Evolutionary conservation across 768 basidiomycete genomes (phyloP).

Genomic region (Boletus rubescentipes): DNA sequence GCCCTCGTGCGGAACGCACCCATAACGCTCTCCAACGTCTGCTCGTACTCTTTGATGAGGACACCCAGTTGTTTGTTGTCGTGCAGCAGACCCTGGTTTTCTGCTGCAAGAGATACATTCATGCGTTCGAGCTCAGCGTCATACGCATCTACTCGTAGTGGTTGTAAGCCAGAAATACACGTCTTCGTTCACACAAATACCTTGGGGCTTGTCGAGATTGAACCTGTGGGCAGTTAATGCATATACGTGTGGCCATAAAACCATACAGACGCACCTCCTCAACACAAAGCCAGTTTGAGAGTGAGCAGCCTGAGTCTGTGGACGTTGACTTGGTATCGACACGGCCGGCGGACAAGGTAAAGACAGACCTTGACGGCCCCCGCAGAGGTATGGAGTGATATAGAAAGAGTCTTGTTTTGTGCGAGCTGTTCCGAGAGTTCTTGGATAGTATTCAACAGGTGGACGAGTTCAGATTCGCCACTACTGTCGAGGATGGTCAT

Average conservation of each 20-base stretch:
- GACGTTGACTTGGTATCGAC: background rate
- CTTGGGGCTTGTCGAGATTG: slow-evolving; percentile 86
- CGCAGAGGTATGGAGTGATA: slow-evolving; percentile 68
- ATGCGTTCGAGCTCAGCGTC: slow-evolving; percentile 87
- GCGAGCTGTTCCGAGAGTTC: slow-evolving; percentile 84
- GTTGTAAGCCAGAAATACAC: background rate
- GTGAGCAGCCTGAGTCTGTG: slow-evolving; percentile 82
- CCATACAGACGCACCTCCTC: slow-evolving; percentile 53
- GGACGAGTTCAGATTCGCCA: slow-evolving; percentile 58
- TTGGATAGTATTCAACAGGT: slow-evolving; percentile 64
- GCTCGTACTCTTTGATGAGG: slow-evolving; percentile 95
- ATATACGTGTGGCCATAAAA: background rate
- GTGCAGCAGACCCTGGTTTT: slow-evolving; percentile 83
- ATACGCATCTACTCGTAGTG: slow-evolving; percentile 68
- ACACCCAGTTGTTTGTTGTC: slow-evolving; percentile 95
- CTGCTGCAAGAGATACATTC: slow-evolving; percentile 72
- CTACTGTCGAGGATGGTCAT: slow-evolving; percentile 57
- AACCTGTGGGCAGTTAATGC: slow-evolving; percentile 44
- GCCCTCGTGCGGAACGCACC: slow-evolving; percentile 85
- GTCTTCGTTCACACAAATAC: slow-evolving; percentile 35
- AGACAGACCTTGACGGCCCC: slow-evolving; percentile 73
- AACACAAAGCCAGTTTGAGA: slow-evolving; percentile 91
- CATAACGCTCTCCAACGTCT: slow-evolving; percentile 95
- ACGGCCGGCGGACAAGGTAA: background rate
- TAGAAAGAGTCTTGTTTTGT: slow-evolving; percentile 72